These are phyloP conservation scores for Leccinum boreale DNA, from an alignment of 768 basidiomycete species.

Conservation along the genomic window DNA sequence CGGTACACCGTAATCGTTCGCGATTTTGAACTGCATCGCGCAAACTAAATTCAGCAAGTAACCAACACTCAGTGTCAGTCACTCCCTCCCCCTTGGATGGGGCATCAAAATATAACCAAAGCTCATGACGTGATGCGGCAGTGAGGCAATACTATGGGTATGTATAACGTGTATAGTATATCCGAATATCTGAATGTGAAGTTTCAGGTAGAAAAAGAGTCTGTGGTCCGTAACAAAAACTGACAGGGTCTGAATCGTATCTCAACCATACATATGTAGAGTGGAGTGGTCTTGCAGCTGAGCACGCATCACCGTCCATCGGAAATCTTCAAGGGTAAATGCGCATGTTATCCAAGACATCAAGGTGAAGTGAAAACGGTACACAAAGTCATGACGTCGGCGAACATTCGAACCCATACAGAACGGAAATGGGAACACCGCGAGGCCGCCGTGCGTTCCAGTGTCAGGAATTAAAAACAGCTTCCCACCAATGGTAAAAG, in stretches of 20 bases:
- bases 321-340: neutral
- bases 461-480: no score
- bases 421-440: conserved; percentile 4
- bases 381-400: conserved; percentile 1
- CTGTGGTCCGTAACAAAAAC: neutral
- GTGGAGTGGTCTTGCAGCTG: neutral
- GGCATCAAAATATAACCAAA: neutral
- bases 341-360: conserved; percentile 12
- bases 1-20: no score
- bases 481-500: no score
- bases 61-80: neutral
- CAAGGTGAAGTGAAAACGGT: neutral
- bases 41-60: neutral
- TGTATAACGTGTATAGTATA: conserved; percentile 17
- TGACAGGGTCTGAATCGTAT: neutral
- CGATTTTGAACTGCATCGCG: neutral
- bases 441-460: neutral
- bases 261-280: neutral
- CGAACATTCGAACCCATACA: neutral
- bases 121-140: neutral
- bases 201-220: neutral
- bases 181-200: conserved; percentile 1
- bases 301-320: neutral
- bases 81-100: neutral
- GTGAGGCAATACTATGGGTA: conserved; percentile 1